Evolutionary conservation across 495 filamentous ascomycete species (phyloP), one percentile per base, ranked within the genome.

Genomic region (Penicillium desertorum): DNA sequence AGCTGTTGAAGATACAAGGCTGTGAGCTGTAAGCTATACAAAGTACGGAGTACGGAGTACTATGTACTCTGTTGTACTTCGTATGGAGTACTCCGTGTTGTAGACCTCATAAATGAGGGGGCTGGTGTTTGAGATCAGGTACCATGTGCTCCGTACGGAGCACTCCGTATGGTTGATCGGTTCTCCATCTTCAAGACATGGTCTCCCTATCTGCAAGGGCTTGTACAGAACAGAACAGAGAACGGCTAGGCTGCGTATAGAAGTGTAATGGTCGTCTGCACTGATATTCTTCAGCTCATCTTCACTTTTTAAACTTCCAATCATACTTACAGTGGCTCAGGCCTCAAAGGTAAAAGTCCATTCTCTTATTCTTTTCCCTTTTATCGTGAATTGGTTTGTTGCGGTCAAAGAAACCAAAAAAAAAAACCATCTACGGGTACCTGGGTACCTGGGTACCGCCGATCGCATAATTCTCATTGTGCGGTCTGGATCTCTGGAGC

Each of bases 131-230:
- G 39, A 17, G 39, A 43, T 43, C 46, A 29, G n/a, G 29, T 47
- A 27, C 45, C 25, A 27, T 41, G 27, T 29, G 27, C 27, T 29
- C 27, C 27, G 9, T 29, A 14, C 25, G 19, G 27, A 17, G 42
- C 23, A 29, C 16, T 20, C 45, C 45, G 32, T 53, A 41, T 19
- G 51, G 51, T 32, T 37, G 42, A 55, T 55, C 52, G 41, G 22
- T 41, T 17, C 17, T 53, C 25, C 22, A 29, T 52, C 23, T 41
- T 29, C 16, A 5, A 52, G 36, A 52, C 36, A 52, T 29, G 29
- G 34, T 51, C 32, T 37, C 49, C 42, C 16, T 54, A 19, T 25
- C 51, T 54, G 52, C 52, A 54, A 54, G 52, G 52, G 52, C 52
- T 36, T n/a, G n/a, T 48, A 39, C 36, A 2, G 16, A 44, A 23